Conservation (phyloP, 345 rosid species). For the Dipteronia dyeriana region DNA sequence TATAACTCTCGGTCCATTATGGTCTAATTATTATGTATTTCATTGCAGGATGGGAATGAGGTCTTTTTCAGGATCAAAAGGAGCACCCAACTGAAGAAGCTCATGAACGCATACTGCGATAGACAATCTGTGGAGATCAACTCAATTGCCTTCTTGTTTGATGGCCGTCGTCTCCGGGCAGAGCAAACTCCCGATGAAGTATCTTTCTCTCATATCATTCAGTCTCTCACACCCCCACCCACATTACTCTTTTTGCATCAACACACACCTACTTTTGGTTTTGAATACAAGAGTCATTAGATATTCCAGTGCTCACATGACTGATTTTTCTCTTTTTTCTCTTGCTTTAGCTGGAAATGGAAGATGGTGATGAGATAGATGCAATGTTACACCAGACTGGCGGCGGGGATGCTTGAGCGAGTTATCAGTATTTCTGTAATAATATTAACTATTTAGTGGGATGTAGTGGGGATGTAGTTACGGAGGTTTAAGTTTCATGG, state of each 20-base stretch:
- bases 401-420: conserved; percentile 22
- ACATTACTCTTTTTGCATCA: background rate
- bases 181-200: conserved; percentile 95
- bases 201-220: background rate
- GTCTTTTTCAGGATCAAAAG: conserved; percentile 87
- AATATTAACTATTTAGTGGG: background rate
- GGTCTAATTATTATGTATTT: background rate
- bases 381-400: conserved; percentile 90
- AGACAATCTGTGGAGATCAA: conserved; percentile 73
- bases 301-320: background rate
- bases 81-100: conserved; percentile 83
- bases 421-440: background rate
- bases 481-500: conserved; percentile 1
- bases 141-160: conserved; percentile 83
- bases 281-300: background rate
- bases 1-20: too few species aligned
- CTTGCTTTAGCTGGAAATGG: conserved; percentile 69
- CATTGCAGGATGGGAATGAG: conserved; percentile 75
- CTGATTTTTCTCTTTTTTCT: background rate
- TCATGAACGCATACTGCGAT: conserved; percentile 91
- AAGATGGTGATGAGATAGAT: conserved; percentile 89
- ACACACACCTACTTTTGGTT: background rate
- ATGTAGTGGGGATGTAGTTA: conserved; percentile 9
- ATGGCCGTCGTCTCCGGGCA: conserved; percentile 81
- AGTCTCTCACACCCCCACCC: too few species aligned